Percentiles rank a stretch among this genome's conserved stretches.
Conservation (phyloP, 1,139 yeast species). For the Suhomyces coccinellae region DNA sequence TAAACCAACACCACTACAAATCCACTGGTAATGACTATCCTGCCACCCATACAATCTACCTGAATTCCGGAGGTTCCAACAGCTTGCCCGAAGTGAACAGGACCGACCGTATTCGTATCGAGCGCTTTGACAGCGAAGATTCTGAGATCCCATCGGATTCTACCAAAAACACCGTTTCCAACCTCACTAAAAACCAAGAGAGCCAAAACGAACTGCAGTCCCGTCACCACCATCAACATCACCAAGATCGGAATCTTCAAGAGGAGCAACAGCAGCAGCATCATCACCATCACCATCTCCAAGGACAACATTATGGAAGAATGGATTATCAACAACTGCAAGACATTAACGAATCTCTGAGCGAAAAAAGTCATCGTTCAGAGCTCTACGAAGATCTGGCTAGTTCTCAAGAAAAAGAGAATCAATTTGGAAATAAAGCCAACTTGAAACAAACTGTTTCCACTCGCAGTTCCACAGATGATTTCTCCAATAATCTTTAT, state of each 20-base stretch:
- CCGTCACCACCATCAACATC: too few relatives aligned
- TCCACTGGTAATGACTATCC: background rate
- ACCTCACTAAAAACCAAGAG: background rate
- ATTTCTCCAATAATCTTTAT: constrained; percentile 36
- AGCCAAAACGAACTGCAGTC: background rate
- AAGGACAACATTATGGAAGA: too few relatives aligned
- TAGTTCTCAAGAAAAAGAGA: constrained; percentile 6
- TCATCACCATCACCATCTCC: too few relatives aligned
- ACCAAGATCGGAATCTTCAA: background rate
- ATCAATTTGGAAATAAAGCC: constrained; percentile 1
- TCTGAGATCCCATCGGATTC: background rate
- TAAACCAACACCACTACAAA: constrained; percentile 7
- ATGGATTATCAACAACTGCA: background rate
- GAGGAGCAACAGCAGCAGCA: background rate
- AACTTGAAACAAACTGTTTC: constrained; percentile 8
- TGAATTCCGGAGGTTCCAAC: background rate
- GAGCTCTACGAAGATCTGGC: constrained; percentile 5
- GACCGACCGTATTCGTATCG: background rate
- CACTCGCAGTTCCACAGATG: constrained; percentile 30
- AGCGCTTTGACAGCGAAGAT: constrained; percentile 1
- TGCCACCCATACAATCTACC: background rate
- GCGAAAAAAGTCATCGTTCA: constrained; percentile 2
- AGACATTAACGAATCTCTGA: background rate
- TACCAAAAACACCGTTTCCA: background rate
- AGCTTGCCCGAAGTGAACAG: constrained; percentile 4